Base-by-base conservation (phyloP, 2,329 filamentous ascomycete genomes). In the Ceratocystis cubensis region DNA sequence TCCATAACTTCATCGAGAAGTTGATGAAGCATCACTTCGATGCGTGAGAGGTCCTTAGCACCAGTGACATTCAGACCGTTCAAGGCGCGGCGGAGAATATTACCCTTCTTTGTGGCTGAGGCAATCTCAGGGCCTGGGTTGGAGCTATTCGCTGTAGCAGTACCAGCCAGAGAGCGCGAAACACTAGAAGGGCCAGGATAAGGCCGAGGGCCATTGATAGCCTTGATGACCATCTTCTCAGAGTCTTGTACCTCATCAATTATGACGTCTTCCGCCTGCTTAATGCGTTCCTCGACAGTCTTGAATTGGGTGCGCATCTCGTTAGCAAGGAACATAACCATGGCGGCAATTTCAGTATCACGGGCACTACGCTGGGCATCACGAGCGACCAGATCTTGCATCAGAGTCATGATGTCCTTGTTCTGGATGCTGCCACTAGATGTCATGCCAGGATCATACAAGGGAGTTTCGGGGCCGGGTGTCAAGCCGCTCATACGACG, bases 271-370 rank as follows among this genome's bases (percentile, higher is more conserved):
- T 96, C 93, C 68, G 95, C 93, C 70, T 95, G 88, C 63, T 88
- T 88, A 69, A 99, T 88, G 73, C 96, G 88, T 70, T 87, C 88
- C 79, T 94, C 96, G 82, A 99, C 89, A 72, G 96, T 92, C 70
- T 96, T 90, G 73, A 97, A 96, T 0, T 91, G 95, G 71, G 89
- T 95, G 70, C 93, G 90, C 92, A 97, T 97, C 76, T 99, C 94
- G 13, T 94, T 88, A 3, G 94, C 93, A 65, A 91, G 92, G 68
- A 93, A 88, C 69, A 99, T 94, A 41, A 99, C 84, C 0, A 94
- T 93, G 61, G 96, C 90, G 20, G 99, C 80, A 66, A 99, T 96
- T 76, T 99, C 94, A 0, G 94, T 97, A 72, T 99, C 94, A 57
- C 94, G 85, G 59, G 94, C 94, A 76, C 94, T 97, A 68, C 94